A percentile compares a stretch with the other conserved stretches of the same genome.
Evolutionary conservation across 768 basidiomycete species (phyloP).

Genomic region (Boletus subparvulus): DNA sequence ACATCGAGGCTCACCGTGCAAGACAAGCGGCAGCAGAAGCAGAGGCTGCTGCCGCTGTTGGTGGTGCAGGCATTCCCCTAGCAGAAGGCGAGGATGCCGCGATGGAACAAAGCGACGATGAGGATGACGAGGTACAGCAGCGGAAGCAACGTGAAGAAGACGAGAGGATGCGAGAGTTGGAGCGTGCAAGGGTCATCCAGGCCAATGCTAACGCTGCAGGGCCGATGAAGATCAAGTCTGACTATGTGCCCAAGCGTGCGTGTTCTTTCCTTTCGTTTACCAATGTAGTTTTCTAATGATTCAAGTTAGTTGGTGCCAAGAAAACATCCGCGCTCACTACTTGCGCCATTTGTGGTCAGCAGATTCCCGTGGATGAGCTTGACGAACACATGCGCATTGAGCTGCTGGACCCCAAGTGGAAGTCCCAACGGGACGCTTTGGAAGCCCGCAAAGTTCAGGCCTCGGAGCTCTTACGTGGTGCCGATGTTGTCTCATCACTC

Average conservation of each 20-base stretch:
- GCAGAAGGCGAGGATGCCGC: slow-evolving; percentile 57
- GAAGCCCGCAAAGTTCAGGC: slow-evolving; percentile 90
- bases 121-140: slow-evolving; percentile 64
- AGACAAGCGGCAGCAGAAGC: slow-evolving; percentile 84
- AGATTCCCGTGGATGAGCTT: slow-evolving; percentile 92
- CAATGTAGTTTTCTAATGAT: slow-evolving; percentile 5
- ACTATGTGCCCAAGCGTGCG: slow-evolving; percentile 93
- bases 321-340: slow-evolving; percentile 70
- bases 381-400: slow-evolving; percentile 99
- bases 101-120: slow-evolving; percentile 82
- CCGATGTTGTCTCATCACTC: slow-evolving; percentile 92
- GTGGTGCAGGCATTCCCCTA: slow-evolving; percentile 49
- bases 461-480: slow-evolving; percentile 83
- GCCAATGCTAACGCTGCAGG: slow-evolving; percentile 73
- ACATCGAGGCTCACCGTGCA: slow-evolving; percentile 79
- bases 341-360: slow-evolving; percentile 93
- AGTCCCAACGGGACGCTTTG: slow-evolving; percentile 86
- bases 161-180: slow-evolving; percentile 66
- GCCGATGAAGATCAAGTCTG: slow-evolving; percentile 92
- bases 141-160: slow-evolving; percentile 66
- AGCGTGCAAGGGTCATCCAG: slow-evolving; percentile 78
- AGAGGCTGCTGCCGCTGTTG: slow-evolving; percentile 79
- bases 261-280: slow-evolving; percentile 13
- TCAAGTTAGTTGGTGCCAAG: slow-evolving; percentile 61
- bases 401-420: slow-evolving; percentile 96